Base-by-base conservation (phyloP, 306 rosid species). In the Glycine soja region DNA sequence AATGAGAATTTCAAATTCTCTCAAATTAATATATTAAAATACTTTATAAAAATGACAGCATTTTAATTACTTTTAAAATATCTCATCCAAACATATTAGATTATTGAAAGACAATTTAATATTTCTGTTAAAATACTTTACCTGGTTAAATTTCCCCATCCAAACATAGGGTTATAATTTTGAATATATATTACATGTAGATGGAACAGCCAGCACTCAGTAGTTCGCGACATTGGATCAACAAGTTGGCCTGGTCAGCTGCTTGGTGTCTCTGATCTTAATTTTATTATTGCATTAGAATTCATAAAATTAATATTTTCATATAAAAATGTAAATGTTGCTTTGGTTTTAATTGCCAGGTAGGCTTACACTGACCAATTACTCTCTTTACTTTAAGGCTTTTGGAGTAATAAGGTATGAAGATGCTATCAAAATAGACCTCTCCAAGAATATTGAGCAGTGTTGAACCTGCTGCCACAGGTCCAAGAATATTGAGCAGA, bases 321-420 rank as follows among this genome's bases (percentile, higher is more conserved):
- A 16, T 65, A 13, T 10, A 42, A 69, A 43, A 54, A 19, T 74
- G 36, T 50, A 30, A 61, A 62, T 54, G 68, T 47, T 84, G 7
- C 38, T 56, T 71, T 38, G 38, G 11, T 75, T 75, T 74, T 12
- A 71, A n/a, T 71, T 77, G 80, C 15, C 90, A 96, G 99, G 99
- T 67, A 92, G 92, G 91, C 97, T 96, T 81, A 93, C 99, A 4
- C 79, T 96, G 81, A 96, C 90, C 77, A 96, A 96, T 56, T 93
- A 93, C 51, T 81, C 92, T 56, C 97, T 96, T 77, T 96, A 93
- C 85, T 96, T 93, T 10, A 98, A 96, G 97, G 92, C 99, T 63
- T 90, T 97, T 0, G 89, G 94, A 54, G 89, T 90, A 38, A 53
- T 93, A 58, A 81, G 86, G 6, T 96, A 91, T 18, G 98, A 90